These are phyloP conservation scores for Backusella circina DNA, from an alignment of 192 early-diverging fungal genomes.

Conservation along the genomic window DNA sequence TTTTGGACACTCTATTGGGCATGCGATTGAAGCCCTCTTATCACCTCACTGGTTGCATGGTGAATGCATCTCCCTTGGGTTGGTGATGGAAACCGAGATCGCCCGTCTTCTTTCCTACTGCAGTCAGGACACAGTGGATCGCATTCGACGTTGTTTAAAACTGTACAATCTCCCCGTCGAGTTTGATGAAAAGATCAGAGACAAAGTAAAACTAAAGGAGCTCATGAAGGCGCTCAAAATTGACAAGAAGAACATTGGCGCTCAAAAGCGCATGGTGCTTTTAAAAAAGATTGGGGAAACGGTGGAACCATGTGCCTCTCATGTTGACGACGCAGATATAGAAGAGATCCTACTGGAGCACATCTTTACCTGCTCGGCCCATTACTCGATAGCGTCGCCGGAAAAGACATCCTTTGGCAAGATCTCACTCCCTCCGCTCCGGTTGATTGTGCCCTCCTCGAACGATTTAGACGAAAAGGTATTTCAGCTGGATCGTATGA, in stretches of 20 bases:
- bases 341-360: slow-evolving; percentile 1
- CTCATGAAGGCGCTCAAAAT: slow-evolving; percentile 86
- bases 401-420: neutral
- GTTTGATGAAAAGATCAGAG: slow-evolving; percentile 54
- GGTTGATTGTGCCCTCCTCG: neutral
- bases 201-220: slow-evolving; percentile 65
- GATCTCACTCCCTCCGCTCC: neutral
- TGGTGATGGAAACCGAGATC: slow-evolving; percentile 90
- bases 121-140: slow-evolving; percentile 73
- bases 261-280: slow-evolving; percentile 84
- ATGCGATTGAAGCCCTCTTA: slow-evolving; percentile 90
- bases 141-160: slow-evolving; percentile 74
- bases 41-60: slow-evolving; percentile 88
- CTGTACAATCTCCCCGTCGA: slow-evolving; percentile 84
- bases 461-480: neutral
- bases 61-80: slow-evolving; percentile 92
- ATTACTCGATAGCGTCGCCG: neutral
- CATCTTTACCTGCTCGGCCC: slow-evolving; percentile 43
- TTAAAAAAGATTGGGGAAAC: slow-evolving; percentile 79
- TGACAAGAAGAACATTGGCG: slow-evolving; percentile 93
- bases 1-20: slow-evolving; percentile 95
- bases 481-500: neutral
- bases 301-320: slow-evolving; percentile 72
- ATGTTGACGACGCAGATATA: slow-evolving; percentile 78
- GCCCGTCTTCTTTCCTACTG: slow-evolving; percentile 77